These are phyloP conservation scores for Schrenkiella parvula DNA, from an alignment of 345 rosid species.

Conservation along the genomic window DNA sequence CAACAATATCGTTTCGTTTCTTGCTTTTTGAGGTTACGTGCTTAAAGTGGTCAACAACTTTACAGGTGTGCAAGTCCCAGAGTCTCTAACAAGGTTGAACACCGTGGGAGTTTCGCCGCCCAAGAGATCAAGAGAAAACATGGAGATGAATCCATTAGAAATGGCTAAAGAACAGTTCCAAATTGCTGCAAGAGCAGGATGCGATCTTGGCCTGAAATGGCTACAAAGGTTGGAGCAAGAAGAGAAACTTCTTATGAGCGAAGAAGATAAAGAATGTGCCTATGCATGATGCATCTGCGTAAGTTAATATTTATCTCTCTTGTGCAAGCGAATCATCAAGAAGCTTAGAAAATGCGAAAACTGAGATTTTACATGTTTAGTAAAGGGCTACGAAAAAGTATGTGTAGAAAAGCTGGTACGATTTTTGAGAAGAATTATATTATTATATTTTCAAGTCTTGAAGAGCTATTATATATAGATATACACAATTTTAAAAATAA, in stretches of 20 bases:
- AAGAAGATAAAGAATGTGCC: slow-evolving; percentile 28
- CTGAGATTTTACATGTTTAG: neutral
- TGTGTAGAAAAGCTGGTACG: no score
- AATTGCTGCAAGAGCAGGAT: slow-evolving; percentile 71
- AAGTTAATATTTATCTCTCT: neutral
- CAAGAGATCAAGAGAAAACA: slow-evolving; percentile 36
- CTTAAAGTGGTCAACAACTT: neutral
- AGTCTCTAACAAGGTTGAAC: slow-evolving; percentile 40
- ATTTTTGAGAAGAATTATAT: no score
- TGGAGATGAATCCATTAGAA: slow-evolving; percentile 41
- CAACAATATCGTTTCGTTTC: neutral
- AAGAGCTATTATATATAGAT: no score
- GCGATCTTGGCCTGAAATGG: slow-evolving; percentile 79
- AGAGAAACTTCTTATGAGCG: slow-evolving; percentile 47
- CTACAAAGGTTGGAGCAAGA: slow-evolving; percentile 73
- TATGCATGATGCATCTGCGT: neutral
- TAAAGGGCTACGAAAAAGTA: neutral
- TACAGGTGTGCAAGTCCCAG: slow-evolving; percentile 78
- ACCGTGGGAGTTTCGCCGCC: slow-evolving; percentile 38
- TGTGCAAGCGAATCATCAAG: neutral
- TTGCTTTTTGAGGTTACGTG: neutral
- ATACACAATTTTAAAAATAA: no score
- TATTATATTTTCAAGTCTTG: no score
- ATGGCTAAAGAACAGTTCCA: slow-evolving; percentile 74
- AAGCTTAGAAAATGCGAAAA: neutral